Evolutionary conservation across 1,284 basidiomycete genomes (phyloP), one percentile per base, ranked within the genome.

Genomic region (Ustilago hordei): DNA sequence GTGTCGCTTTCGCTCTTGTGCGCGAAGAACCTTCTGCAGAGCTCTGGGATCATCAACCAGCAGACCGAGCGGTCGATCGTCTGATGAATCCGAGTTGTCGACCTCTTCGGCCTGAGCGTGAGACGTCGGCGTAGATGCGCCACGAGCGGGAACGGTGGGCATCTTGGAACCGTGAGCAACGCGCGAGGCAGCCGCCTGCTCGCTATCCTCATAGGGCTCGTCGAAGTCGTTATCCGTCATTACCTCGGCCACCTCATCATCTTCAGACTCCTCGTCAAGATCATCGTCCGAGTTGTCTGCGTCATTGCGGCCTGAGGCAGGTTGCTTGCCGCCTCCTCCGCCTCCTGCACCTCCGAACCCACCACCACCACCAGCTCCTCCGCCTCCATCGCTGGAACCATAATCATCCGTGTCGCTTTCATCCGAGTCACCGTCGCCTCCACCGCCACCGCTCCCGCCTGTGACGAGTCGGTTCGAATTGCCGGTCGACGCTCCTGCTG

Each of bases 381-480:
- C 77, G n/a, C 69, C 76, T 12, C 78, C 79, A 45, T 82, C 80
- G 57, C 80, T 82, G 17, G 80, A 82, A 5, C 81, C 81, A 50
- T 81, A 81, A 54, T 81, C 77, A 47, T 78, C 78, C 17, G 80
- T 78, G 38, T 66, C 67, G 39, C 69, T 69, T 43, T 50, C 65
- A 34, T 73, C 64, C 5, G 58, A 60, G 28, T 68, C 69, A 36
- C 58, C 67, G 32, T 67, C 62, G 4, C 62, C 64, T 2, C 61
- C 67, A 13, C 55, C 59, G 13, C 68, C 55, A 19, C 60, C 60
- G 47, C 59, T 55, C 4, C 61, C 73, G n/a, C 64, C 41, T 1
- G 47, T 31, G 6, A 57, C n/a, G 1, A 66, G 43, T 17, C 60
- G 62, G 4, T 41, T 53, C 4, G 71, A 64, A 35, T 11, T 54